phyloP scores from a whole-genome alignment of 2,329 filamentous ascomycete species.

The Macroventuria anomochaeta region DNA sequence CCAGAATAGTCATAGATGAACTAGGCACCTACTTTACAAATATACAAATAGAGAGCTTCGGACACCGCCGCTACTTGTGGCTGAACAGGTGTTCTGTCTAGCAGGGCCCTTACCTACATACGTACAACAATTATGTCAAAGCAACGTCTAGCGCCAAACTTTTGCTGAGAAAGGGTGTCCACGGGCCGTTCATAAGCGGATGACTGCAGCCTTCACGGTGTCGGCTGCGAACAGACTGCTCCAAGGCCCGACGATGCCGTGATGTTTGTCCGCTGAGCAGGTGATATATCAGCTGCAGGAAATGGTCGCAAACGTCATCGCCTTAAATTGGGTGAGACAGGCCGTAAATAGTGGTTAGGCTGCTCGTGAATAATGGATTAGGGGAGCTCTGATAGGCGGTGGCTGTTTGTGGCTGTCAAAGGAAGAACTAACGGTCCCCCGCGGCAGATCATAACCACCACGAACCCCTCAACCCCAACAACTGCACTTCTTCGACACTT shows the following conservation, averaged over 20 bases:
- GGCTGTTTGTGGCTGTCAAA: slow-evolving; percentile 7
- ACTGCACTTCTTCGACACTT: slow-evolving; percentile 18
- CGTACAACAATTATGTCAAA: slow-evolving; percentile 3
- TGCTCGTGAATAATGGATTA: slow-evolving; percentile 14
- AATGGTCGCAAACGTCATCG: slow-evolving; percentile 11
- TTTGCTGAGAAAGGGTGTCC: slow-evolving; percentile 11
- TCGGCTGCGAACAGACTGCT: background rate
- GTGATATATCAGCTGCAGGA: slow-evolving; percentile 9
- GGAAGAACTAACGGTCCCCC: slow-evolving; percentile 1
- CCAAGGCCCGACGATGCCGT: slow-evolving; percentile 6
- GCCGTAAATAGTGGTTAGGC: slow-evolving; percentile 18
- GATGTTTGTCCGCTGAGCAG: slow-evolving; percentile 7
- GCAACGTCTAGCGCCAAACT: background rate
- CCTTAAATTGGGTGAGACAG: slow-evolving; percentile 17
- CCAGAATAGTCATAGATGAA: background rate
- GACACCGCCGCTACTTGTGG: background rate
- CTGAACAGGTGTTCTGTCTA: slow-evolving; percentile 2
- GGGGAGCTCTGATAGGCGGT: slow-evolving; percentile 20
- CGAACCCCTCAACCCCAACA: slow-evolving; percentile 15
- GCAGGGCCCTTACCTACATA: background rate
- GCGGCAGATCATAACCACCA: slow-evolving; percentile 9
- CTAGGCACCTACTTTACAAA: background rate
- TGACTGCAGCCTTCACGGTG: slow-evolving; percentile 5
- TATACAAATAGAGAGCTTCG: background rate
- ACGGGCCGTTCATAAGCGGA: slow-evolving; percentile 34